These are phyloP conservation scores for Fraxinus sp. DNA, from an alignment of 305 asterid genomes.

Conservation along the genomic window DNA sequence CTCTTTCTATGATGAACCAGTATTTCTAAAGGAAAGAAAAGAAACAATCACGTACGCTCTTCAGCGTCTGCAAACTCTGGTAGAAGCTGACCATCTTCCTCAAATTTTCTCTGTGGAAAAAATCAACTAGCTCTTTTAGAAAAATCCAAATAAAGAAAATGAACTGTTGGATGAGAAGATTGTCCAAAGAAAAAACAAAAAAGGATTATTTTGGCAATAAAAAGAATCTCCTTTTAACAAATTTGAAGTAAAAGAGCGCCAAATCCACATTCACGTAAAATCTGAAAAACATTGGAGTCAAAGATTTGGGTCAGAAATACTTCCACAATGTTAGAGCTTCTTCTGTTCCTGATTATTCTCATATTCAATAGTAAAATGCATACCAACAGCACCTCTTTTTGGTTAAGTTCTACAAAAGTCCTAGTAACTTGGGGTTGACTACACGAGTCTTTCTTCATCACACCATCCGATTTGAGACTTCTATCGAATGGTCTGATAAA, in stretches of 20 bases:
- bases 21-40: not conserved
- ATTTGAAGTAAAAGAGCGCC: not conserved
- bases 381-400: not conserved
- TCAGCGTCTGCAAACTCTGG: conserved; percentile 88
- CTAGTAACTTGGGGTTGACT: not conserved
- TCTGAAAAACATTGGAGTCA: not conserved
- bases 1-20: not conserved
- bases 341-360: not conserved
- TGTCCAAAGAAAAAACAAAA: conserved; percentile 10
- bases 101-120: conserved; percentile 62
- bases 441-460: not conserved
- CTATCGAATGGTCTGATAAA: not conserved
- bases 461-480: not conserved
- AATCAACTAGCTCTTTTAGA: conserved; percentile 18
- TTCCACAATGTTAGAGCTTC: not conserved
- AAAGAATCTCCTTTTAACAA: not conserved
- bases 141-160: not conserved
- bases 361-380: not conserved
- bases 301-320: not conserved
- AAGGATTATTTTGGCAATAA: not conserved
- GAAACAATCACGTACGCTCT: conserved; percentile 58
- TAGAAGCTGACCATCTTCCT: conserved; percentile 66
- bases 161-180: not conserved
- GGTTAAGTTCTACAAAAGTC: not conserved
- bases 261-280: not conserved